Evolutionary conservation across 179 eudicot species (phyloP), one percentile per base, ranked within the genome.

Genomic region (Spergularia azorica): DNA sequence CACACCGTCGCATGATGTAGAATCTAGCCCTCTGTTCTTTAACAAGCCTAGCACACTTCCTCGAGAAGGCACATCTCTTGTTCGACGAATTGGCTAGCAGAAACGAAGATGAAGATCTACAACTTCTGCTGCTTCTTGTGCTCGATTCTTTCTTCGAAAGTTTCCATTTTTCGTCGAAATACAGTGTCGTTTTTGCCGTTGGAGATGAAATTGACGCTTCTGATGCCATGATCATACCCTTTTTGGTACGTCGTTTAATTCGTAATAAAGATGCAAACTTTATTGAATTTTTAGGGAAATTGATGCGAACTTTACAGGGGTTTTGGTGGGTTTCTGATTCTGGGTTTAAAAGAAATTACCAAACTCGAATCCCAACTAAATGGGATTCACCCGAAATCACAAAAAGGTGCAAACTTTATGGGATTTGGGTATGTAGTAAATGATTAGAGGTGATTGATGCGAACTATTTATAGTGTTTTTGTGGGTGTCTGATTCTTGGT

Each of bases 21-120:
- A 92, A 94, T 65, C 89, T 84, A 9, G 98, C 97, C 38, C 98
- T 85, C 54, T 94, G 98, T 69, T 94, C 94, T 60, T 89, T 90
- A 15, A 91, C 97, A 50, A 94, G 87, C 21, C 88, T 78, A 0
- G 94, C 87, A 62, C 97, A 94, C 79, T 91, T 94, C 43, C 93
- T 86, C 0, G 89, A 79, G 74, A 92, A 89, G 68, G 92, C 79
- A 83, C 92, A 90, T 74, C 90, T 84, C 66, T 80, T 86, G 78
- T 82, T 88, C 72, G 89, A 75, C 67, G 89, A 84, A 78, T 71
- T 85, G 74, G 81, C 76, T 20, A 72, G 62, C 1, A 78, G 76
- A 63, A 84, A 74, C 12, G 88, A 78, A 1, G 78, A 11, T 3
- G 84, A 76, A 6, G 88, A 87, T 56, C 70, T 77, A 4, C 73